phyloP scores from a whole-genome alignment of 805 yeast genomes.

The Candida methanosorbosa region DNA sequence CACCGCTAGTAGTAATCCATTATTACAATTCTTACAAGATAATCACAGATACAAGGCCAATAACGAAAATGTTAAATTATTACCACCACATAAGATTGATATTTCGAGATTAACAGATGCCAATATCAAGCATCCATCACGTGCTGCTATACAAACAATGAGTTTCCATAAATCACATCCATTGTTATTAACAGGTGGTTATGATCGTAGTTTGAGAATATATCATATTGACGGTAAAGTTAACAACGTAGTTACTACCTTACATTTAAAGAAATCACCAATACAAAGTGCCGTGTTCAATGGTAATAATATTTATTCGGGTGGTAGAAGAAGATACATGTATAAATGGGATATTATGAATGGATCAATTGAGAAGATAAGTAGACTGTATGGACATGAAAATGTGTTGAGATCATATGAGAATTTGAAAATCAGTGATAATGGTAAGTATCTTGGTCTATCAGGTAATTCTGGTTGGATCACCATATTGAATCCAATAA shows the following conservation, averaged over 20 bases:
- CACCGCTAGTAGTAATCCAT: conserved; percentile 22
- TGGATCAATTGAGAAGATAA: conserved; percentile 69
- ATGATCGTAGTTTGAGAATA: conserved; percentile 78
- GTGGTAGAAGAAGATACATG: conserved; percentile 88
- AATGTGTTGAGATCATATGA: conserved; percentile 80
- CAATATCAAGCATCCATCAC: conserved; percentile 57
- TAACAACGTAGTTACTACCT: conserved; percentile 74
- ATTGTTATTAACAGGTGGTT: conserved; percentile 82
- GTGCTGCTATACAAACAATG: conserved; percentile 76
- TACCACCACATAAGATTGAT: conserved; percentile 65
- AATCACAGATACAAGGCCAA: conserved; percentile 21
- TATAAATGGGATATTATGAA: conserved; percentile 75
- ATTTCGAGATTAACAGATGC: conserved; percentile 85
- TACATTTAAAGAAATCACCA: conserved; percentile 74
- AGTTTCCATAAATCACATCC: conserved; percentile 84
- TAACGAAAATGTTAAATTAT: conserved; percentile 37
- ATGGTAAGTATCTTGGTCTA: conserved; percentile 66
- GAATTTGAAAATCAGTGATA: conserved; percentile 66
- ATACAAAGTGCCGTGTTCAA: conserved; percentile 68
- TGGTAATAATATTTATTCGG: conserved; percentile 56
- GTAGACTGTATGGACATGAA: conserved; percentile 89
- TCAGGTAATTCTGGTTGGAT: conserved; percentile 89
- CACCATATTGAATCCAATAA: conserved; percentile 63
- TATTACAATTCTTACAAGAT: conserved; percentile 22
- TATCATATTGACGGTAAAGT: conserved; percentile 85